Percentiles rank a stretch among this genome's conserved stretches.
These are phyloP conservation scores for Cryptosporidium meleagridis DNA, from an alignment of 169 alveolate genomes.

Conservation along the genomic window DNA sequence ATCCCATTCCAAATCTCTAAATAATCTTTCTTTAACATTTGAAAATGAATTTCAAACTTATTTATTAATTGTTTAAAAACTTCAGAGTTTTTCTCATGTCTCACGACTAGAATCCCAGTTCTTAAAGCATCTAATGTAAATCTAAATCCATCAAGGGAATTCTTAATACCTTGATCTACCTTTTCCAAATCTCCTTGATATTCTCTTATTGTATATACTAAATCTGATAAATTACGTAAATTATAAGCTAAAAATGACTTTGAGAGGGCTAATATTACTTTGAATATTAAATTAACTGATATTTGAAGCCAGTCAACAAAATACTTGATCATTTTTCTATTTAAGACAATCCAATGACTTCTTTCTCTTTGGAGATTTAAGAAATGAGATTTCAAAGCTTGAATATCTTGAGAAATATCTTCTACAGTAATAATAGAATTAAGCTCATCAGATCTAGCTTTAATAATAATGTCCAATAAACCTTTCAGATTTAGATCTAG, in stretches of 20 bases:
- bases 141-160: constrained; percentile 6
- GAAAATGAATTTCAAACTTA: background rate
- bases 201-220: background rate
- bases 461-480: constrained; percentile 9
- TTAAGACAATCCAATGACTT: constrained; percentile 27
- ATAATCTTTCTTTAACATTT: background rate
- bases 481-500: constrained; percentile 37
- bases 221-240: constrained; percentile 25
- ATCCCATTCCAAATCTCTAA: background rate
- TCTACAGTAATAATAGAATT: constrained; percentile 21
- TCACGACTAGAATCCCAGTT: background rate
- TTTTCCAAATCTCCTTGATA: background rate
- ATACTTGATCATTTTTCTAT: background rate
- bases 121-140: background rate
- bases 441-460: constrained; percentile 17
- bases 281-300: background rate
- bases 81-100: background rate
- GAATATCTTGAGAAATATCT: constrained; percentile 34
- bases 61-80: background rate
- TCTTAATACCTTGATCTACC: background rate
- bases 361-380: background rate
- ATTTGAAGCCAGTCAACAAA: constrained; percentile 41
- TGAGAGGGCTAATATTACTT: background rate
- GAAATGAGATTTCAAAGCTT: background rate
- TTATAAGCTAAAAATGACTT: constrained; percentile 35